A percentile compares a stretch with the other conserved stretches of the same genome.
These are phyloP conservation scores for Solanum aculeatissimum DNA, from an alignment of 305 asterid genomes.

Conservation along the genomic window DNA sequence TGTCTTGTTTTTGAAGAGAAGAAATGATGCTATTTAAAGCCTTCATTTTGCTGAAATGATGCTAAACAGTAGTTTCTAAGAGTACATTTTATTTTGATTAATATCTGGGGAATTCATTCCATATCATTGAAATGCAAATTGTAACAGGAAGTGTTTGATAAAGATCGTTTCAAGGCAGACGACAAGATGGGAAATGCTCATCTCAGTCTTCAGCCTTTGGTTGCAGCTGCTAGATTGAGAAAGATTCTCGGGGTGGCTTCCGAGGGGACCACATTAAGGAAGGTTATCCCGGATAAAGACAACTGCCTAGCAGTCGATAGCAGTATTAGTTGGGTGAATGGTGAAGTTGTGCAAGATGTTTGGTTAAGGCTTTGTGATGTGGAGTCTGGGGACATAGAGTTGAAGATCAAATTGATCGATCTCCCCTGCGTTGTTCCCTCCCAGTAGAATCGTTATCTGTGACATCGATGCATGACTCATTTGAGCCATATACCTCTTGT, in stretches of 20 bases:
- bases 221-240: conserved; percentile 31
- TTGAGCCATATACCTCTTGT: not conserved
- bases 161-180: conserved; percentile 34
- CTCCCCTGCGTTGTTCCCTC: conserved; percentile 8
- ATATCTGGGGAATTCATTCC: not conserved
- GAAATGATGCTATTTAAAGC: not conserved
- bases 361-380: conserved; percentile 38
- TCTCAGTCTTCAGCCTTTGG: conserved; percentile 29
- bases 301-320: conserved; percentile 34
- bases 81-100: not conserved
- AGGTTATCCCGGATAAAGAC: conserved; percentile 34
- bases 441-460: not conserved
- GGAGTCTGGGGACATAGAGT: conserved; percentile 33
- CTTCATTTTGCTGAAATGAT: not conserved
- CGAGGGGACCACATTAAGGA: conserved; percentile 28
- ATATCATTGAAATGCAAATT: not conserved
- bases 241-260: conserved; percentile 20
- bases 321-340: conserved; percentile 17
- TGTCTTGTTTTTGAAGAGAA: too few species aligned
- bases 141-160: conserved; percentile 35
- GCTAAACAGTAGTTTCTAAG: not conserved
- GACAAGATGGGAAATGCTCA: conserved; percentile 39
- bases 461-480: not conserved
- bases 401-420: conserved; percentile 21
- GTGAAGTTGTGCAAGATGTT: conserved; percentile 33